Evolutionary conservation across 2,329 filamentous ascomycete species (phyloP).

Genomic region (Corynespora cassiicola): DNA sequence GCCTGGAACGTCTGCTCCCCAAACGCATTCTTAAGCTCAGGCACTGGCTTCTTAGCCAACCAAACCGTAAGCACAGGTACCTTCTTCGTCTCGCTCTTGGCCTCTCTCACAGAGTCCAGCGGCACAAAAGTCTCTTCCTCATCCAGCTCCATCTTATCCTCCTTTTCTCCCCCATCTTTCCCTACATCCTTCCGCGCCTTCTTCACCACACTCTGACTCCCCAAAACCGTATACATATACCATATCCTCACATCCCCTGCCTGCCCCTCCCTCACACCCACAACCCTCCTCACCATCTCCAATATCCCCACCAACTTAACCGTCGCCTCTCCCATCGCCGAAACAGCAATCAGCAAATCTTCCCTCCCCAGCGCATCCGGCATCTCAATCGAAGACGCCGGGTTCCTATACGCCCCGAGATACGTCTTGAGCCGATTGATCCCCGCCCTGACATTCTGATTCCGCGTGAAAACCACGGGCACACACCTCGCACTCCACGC

Average conservation of each 20-base stretch:
- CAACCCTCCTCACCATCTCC: conserved; percentile 16
- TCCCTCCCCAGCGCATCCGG: background rate
- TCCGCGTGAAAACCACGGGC: conserved; percentile 15
- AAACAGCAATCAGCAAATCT: conserved; percentile 11
- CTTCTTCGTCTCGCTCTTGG: conserved; percentile 5
- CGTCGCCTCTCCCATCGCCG: conserved; percentile 17
- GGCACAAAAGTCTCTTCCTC: conserved; percentile 8
- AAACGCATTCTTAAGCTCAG: conserved; percentile 18
- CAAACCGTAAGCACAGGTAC: conserved; percentile 22
- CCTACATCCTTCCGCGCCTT: background rate
- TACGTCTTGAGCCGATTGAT: conserved; percentile 16
- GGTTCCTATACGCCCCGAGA: conserved; percentile 4
- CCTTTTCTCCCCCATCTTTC: conserved; percentile 3
- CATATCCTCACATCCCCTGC: conserved; percentile 6
- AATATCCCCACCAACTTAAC: conserved; percentile 18
- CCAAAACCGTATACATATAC: conserved; percentile 18
- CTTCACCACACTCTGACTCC: conserved; percentile 1
- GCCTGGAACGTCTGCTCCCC: conserved; percentile 18
- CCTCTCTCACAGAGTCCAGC: background rate
- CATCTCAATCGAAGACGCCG: background rate
- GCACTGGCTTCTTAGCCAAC: conserved; percentile 15
- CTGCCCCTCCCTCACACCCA: conserved; percentile 1
- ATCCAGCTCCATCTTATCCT: background rate
- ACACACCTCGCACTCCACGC: conserved; percentile 6
- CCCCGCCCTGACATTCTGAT: conserved; percentile 16